Base-by-base conservation (phyloP, 805 yeast genomes). In the Sporopachydermia quercuum region DNA sequence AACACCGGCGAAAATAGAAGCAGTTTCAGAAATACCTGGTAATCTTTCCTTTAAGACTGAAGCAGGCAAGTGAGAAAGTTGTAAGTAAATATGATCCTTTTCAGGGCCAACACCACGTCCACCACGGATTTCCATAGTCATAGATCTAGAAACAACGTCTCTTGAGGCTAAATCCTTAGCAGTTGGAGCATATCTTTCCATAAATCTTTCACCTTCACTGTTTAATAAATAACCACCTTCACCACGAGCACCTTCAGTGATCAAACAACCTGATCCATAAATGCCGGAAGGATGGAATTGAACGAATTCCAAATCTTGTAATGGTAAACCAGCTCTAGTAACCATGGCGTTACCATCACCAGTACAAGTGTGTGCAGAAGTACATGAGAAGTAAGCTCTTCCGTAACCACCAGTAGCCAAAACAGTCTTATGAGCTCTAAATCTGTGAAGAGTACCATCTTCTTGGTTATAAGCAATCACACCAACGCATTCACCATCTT, bases 241-340 rank as follows among this genome's bases (percentile, higher is more conserved):
- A 74, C 98, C 98, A 72, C 98, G 82, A 50, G 96, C 94, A 69
- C 98, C 98, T 68, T 91, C 98, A 42, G 98, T 91, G 62, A 91
- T 91, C 69, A 89, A 70, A 71, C 97, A 91, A 49, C 98, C 98
- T 34, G 97, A 85, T 44, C 98, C 98, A 63, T 89, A 89, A 64
- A 89, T 91, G 74, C 98, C 98, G 17, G 97, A 86, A 42, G 98
- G 98, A 65, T 89, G 98, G 85, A 89, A 89, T 68, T 89, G 98
- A 46, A 89, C 87, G 58, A 89, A 89, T 68, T 89, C 98, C 65
- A 89, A 70, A 66, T 89, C 98, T 68, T 89, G 94, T 57, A 89
- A 72, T 43, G 98, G 98, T 62, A 89, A 76, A 46, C 98, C 98
- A 41, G 98, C 98, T 66, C 98, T 78, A 39, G 96, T 66, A 46